Base-by-base conservation (phyloP, 768 basidiomycete genomes). In the Amanita molliuscula region DNA sequence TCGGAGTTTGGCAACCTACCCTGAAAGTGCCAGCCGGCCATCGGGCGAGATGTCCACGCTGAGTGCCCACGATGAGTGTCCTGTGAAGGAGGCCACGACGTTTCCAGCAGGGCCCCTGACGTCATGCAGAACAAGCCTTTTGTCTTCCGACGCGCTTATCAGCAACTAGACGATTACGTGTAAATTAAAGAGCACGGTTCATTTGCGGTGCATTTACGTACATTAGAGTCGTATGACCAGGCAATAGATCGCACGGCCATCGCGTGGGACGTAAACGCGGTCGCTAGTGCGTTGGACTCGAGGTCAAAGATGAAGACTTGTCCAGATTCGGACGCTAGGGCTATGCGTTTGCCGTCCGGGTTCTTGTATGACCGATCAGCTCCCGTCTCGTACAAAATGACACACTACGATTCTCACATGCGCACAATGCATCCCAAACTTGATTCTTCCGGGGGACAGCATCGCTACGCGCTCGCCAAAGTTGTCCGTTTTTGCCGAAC, bases 1-100 rank as follows among this genome's bases (percentile, higher is more conserved):
- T 40, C 21, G 33, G 21, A 25, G 31, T 16, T 33, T 10, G 29
- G 21, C 3, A 15, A 56, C 26, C 34, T 42, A 48, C 47, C 26
- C 18, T 50, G 88, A 90, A 15, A 88, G 76, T 6, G 81, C 81
- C 42, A 29, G 25, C 15, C 42, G 42, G 13, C 42, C 42, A 61
- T 94, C 91, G 7, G 83, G 87, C 25, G 88, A 86, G 36, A 93
- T 78, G 58, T 89, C 86, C 6, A 81, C 72, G 58, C 81, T 84
- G 33, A 97, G 73, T 20, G 91, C 88, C 92, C 94, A 95, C 8
- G 91, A 93, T 0, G 88, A 77, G 63, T 97, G 93, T 0, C 93
- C 93, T 4, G 79, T 77, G 55, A 97, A 71, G 8, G 89, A 82
- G 11, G 93, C 89, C 16, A 94, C 89, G 1, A 84, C 83, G 35